Evolutionary conservation across 345 rosid species (phyloP).

Genomic region (Brassica rapa): DNA sequence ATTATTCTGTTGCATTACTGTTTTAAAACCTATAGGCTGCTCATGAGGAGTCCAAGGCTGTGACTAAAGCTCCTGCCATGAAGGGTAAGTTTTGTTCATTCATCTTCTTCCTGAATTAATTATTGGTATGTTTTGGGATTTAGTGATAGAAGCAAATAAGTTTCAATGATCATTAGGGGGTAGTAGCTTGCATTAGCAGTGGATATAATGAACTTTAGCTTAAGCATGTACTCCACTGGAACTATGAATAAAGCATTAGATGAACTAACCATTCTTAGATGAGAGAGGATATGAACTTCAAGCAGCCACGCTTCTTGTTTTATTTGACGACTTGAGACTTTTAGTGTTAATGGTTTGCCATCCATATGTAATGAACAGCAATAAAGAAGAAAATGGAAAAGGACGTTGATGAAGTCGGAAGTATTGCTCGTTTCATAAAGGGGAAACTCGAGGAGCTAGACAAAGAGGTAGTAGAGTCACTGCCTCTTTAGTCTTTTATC

Average conservation of each 20-base stretch:
- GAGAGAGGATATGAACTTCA: neutral
- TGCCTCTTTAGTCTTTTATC: slow-evolving; percentile 1
- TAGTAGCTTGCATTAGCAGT: slow-evolving; percentile 1
- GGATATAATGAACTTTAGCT: slow-evolving; percentile 12
- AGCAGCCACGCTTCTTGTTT: neutral
- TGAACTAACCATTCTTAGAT: neutral
- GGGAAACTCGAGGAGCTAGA: slow-evolving; percentile 74
- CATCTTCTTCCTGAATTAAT: neutral
- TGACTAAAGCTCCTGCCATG: slow-evolving; percentile 93
- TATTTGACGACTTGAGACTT: neutral
- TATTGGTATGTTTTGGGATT: neutral
- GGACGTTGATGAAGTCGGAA: slow-evolving; percentile 95
- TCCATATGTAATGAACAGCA: slow-evolving; percentile 46
- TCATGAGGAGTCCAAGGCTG: slow-evolving; percentile 90
- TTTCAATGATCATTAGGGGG: neutral
- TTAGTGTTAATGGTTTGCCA: neutral
- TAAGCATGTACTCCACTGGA: neutral
- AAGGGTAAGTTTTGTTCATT: slow-evolving; percentile 51
- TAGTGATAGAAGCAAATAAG: neutral
- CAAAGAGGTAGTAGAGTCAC: slow-evolving; percentile 62
- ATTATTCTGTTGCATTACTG: neutral
- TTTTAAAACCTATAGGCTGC: slow-evolving; percentile 56
- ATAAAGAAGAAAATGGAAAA: slow-evolving; percentile 89
- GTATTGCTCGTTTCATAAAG: slow-evolving; percentile 71
- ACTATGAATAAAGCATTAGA: neutral